Evolutionary conservation across 139 green algal species (phyloP).

Genomic region (Deuterostichococcus epilithicus): DNA sequence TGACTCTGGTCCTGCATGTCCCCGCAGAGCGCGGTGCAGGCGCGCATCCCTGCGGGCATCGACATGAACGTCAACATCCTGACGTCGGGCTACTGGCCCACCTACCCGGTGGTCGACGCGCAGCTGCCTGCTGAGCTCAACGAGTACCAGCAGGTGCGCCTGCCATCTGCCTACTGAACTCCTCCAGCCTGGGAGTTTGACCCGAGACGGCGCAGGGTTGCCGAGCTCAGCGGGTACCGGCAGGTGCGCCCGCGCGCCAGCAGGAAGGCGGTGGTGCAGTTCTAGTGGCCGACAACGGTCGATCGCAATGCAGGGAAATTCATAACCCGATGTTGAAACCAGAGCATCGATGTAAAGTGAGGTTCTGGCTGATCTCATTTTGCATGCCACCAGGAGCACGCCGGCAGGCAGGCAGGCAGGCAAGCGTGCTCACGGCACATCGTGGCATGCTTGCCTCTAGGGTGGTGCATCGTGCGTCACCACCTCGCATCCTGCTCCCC

Average conservation of each 20-base stretch:
- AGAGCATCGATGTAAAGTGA: too few species aligned
- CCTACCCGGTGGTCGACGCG: constrained; percentile 79
- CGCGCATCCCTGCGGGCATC: constrained; percentile 42
- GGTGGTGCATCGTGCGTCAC: too few species aligned
- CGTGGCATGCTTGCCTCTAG: background rate
- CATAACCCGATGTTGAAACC: too few species aligned
- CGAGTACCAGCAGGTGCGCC: constrained; percentile 40
- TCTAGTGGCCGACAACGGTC: too few species aligned
- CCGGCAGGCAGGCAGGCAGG: too few species aligned
- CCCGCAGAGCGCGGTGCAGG: background rate
- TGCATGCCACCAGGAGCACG: too few species aligned
- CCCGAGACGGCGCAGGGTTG: background rate
- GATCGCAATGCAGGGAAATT: too few species aligned
- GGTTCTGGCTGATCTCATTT: too few species aligned
- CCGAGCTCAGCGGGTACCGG: too few species aligned
- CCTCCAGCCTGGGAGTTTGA: background rate
- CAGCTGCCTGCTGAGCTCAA: constrained; percentile 79
- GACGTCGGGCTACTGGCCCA: constrained; percentile 94
- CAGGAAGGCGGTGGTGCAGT: too few species aligned
- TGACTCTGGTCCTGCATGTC: background rate
- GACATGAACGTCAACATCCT: constrained; percentile 90
- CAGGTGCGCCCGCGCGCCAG: too few species aligned
- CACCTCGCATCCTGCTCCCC: background rate
- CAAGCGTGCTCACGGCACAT: too few species aligned
- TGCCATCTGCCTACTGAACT: background rate